Base-by-base conservation (phyloP, 2,329 filamentous ascomycete genomes). In the Chalaropsis ovoidea region DNA sequence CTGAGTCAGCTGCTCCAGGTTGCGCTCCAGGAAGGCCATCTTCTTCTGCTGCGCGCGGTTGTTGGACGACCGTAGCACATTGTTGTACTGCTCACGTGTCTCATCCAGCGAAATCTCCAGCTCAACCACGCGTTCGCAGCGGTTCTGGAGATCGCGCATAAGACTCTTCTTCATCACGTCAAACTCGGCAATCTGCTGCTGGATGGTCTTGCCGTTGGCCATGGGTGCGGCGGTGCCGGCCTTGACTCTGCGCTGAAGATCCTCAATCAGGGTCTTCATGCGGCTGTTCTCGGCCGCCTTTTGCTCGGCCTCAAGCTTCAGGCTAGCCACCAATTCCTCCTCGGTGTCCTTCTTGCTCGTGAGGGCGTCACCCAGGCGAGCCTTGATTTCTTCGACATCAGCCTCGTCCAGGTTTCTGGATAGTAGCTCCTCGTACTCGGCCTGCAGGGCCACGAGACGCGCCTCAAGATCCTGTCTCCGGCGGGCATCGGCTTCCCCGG, bases 141-240 rank as follows among this genome's bases (percentile, higher is more conserved):
- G 88, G 80, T 99, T 97, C 77, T 99, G 94, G 70, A 99, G 80
- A 76, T 99, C 94, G 67, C 94, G 89, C 94, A 99, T 99, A 70
- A 99, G 81, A 70, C 89, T 95, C 84, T 99, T 99, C 86, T 99
- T 99, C 92, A 99, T 99, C 67, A 90, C 89, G 76, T 99, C 94
- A 71, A 99, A 99, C 74, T 99, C 94, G 67, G 93, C 90, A 76
- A 99, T 95, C 78, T 97, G 94, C 78, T 99, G 93, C 74, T 95
- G 91, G 56, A 97, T 85, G 13, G 90, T 95, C 82, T 96, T 96
- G 81, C 88, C 88, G 72, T 89, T 90, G 65, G 84, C 78, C 73
- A 87, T 90, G 31, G 86, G 81, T 19, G 79, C 80, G 10, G 76
- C 73, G 19, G 75, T 74, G 69, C 82, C 82, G 62, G 82, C 79